phyloP scores from a whole-genome alignment of 305 asterid genomes.

The Stenogyne calaminthoides region DNA sequence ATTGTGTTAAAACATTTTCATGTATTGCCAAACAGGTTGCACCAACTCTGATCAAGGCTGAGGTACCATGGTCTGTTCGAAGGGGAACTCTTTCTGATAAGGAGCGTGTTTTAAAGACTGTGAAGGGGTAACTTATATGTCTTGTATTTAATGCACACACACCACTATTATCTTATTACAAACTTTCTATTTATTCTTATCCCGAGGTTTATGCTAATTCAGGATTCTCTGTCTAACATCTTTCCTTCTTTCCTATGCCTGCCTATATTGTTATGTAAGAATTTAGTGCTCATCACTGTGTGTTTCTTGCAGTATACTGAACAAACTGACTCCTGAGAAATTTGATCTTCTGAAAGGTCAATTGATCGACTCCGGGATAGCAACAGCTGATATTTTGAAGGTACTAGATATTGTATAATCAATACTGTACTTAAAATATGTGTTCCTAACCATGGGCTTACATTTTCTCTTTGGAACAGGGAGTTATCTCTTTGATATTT shows the following conservation, averaged over 20 bases:
- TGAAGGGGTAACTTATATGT: constrained; percentile 68
- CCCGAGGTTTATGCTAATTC: neutral
- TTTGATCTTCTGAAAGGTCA: constrained; percentile 91
- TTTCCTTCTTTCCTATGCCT: neutral
- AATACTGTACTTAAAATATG: neutral
- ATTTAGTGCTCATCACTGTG: constrained; percentile 22
- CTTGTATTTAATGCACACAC: neutral
- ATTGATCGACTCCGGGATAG: constrained; percentile 86
- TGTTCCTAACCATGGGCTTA: neutral
- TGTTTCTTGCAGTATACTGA: constrained; percentile 71
- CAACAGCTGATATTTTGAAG: constrained; percentile 83
- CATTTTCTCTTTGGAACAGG: constrained; percentile 43
- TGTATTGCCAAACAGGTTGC: constrained; percentile 44
- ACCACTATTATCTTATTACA: neutral
- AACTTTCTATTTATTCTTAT: neutral
- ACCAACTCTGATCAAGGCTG: constrained; percentile 58
- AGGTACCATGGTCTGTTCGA: constrained; percentile 79
- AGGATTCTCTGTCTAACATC: neutral
- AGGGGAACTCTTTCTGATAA: constrained; percentile 78
- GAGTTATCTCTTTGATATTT: constrained; percentile 84
- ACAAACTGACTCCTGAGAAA: constrained; percentile 94
- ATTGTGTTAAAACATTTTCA: constrained; percentile 14
- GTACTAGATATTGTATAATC: constrained; percentile 39
- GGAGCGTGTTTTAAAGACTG: constrained; percentile 79
- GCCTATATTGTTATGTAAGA: constrained; percentile 29